phyloP scores from a whole-genome alignment of 441 rosid genomes.

The Populus trichocarpa region DNA sequence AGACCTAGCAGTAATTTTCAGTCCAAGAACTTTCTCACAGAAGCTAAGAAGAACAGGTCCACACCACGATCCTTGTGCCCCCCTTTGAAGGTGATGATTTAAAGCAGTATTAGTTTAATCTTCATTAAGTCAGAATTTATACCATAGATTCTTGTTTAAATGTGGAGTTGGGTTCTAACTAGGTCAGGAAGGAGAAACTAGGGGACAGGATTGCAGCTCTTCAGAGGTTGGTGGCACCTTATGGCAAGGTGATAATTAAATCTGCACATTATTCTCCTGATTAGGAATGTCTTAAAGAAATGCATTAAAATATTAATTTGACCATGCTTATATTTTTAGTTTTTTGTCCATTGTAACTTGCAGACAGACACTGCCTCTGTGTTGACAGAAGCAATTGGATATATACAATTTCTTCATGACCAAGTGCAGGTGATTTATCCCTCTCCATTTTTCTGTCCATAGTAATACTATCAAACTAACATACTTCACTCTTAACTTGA shows the following conservation, averaged over 20 bases:
- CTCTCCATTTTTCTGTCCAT: background rate
- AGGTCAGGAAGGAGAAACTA: slow-evolving; percentile 53
- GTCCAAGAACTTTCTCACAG: slow-evolving; percentile 22
- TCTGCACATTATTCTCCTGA: background rate
- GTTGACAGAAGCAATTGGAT: slow-evolving; percentile 55
- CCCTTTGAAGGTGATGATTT: slow-evolving; percentile 30
- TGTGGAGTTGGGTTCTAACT: background rate
- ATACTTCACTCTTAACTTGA: background rate
- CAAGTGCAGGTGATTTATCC: slow-evolving; percentile 24
- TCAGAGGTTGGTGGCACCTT: slow-evolving; percentile 60
- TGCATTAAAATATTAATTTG: slow-evolving; percentile 8
- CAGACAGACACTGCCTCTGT: slow-evolving; percentile 75
- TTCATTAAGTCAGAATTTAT: background rate
- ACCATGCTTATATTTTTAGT: slow-evolving; percentile 1
- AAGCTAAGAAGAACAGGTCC: slow-evolving; percentile 24
- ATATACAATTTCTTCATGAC: slow-evolving; percentile 58
- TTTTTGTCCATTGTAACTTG: slow-evolving; percentile 7
- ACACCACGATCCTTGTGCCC: slow-evolving; percentile 25
- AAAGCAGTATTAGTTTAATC: background rate
- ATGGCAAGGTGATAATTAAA: slow-evolving; percentile 34
- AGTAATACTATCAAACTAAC: background rate
- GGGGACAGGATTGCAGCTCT: slow-evolving; percentile 58
- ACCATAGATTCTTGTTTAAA: background rate
- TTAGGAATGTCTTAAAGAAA: background rate
- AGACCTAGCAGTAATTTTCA: slow-evolving; percentile 14